Percentiles rank a stretch among this genome's conserved stretches.
phyloP scores from a whole-genome alignment of 2,329 filamentous ascomycete genomes.

The Colletotrichum theobromicola region DNA sequence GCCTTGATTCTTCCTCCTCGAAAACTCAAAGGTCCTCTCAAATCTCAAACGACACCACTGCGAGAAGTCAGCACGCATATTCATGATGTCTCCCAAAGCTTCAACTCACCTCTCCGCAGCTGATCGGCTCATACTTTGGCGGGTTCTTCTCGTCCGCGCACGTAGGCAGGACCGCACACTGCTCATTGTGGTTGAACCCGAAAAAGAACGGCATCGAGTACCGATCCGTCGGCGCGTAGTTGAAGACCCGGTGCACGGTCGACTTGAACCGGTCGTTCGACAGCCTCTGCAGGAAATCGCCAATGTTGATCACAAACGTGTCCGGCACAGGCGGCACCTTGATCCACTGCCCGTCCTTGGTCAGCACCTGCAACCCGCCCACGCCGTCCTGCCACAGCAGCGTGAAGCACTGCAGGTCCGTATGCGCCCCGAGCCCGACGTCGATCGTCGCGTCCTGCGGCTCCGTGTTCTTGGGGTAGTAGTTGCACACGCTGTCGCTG shows the following conservation, averaged over 20 bases:
- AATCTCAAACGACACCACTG: slow-evolving; percentile 16
- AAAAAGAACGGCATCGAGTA: slow-evolving; percentile 65
- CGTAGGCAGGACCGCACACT: slow-evolving; percentile 51
- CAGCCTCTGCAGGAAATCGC: slow-evolving; percentile 27
- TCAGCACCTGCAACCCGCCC: slow-evolving; percentile 48
- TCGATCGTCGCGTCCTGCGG: slow-evolving; percentile 30
- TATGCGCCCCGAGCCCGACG: slow-evolving; percentile 52
- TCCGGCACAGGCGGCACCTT: slow-evolving; percentile 26
- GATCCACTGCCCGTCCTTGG: slow-evolving; percentile 42
- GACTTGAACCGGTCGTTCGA: slow-evolving; percentile 28
- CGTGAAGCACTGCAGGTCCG: slow-evolving; percentile 52
- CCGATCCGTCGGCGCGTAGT: slow-evolving; percentile 42
- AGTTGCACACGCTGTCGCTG: slow-evolving; percentile 41
- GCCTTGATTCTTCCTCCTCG: not conserved
- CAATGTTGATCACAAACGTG: slow-evolving; percentile 31
- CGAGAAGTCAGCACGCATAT: not conserved
- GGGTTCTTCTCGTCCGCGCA: slow-evolving; percentile 51
- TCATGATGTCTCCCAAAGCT: no score
- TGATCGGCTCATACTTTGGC: slow-evolving; percentile 55
- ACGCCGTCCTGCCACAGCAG: slow-evolving; percentile 52
- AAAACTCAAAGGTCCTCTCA: slow-evolving; percentile 10
- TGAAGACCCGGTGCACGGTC: slow-evolving; percentile 57
- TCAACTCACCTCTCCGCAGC: slow-evolving; percentile 45
- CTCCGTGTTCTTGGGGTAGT: slow-evolving; percentile 44
- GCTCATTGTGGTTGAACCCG: slow-evolving; percentile 57